Base-by-base conservation (phyloP, 805 yeast genomes). In the Wickerhamomyces ciferrii region DNA sequence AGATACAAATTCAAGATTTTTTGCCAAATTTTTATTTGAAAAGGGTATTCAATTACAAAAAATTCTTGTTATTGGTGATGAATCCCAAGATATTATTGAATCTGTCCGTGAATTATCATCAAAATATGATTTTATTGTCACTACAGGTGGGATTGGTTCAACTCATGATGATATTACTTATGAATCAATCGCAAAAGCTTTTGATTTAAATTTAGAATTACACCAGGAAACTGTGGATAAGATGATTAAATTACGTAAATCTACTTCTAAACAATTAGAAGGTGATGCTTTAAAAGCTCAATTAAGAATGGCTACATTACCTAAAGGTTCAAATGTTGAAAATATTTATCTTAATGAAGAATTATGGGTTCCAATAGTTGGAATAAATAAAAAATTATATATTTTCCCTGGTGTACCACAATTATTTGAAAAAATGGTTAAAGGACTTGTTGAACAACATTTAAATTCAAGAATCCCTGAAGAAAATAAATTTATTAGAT, bases 101-200 rank as follows among this genome's bases (percentile, higher is more conserved):
- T 76, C 82, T 0, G 63, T 86, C 20, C 62, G 60, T 27, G 56
- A 66, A 11, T 64, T 83, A 40, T 53, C 66, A 19, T 62, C 70
- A n/a, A 66, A 70, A 39, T 82, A 79, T 74, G 84, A 45, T 85
- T 87, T 29, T 83, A 74, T 59, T 11, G 41, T 55, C 9, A 58
- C 62, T 2, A 50, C 70, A 3, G 76, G 76, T 6, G 75, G 79
- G 0, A 87, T 89, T 48, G 97, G 97, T 0, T 87, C 96, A 5
- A 89, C 96, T 0, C 96, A 88, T 55, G 96, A 89, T 60, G 97
- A 89, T 61, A 84, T 89, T 49, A 88, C 96, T 0, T 89, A 89
- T 62, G 80, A 78, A 44, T 72, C 87, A 1, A 62, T 89, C n/a
- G 87, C 92, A 1, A 75, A 74, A 52, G 84, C 86, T 8, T 88